A percentile compares a stretch with the other conserved stretches of the same genome.
These are phyloP conservation scores for Prototheca stagnorum DNA, from an alignment of 163 green algal genomes.

Conservation along the genomic window DNA sequence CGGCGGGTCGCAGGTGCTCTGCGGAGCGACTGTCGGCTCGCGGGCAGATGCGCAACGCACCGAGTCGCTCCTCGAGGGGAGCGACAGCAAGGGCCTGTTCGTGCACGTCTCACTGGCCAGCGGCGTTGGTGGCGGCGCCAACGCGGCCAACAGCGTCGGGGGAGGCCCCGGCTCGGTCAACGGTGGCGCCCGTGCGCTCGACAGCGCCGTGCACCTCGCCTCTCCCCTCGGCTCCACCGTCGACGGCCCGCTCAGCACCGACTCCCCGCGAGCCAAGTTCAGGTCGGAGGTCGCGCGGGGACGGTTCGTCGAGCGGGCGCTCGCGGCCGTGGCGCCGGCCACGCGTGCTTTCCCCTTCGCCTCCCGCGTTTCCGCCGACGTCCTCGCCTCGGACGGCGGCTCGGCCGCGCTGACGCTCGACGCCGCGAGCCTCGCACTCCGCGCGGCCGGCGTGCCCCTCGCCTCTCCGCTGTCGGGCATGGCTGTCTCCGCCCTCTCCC, in stretches of 20 bases:
- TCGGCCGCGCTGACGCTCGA: conserved; percentile 47
- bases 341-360: conserved; percentile 55
- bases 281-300: background rate
- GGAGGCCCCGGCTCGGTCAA: too few relatives aligned
- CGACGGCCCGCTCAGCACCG: too few relatives aligned
- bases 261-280: too few relatives aligned
- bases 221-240: too few relatives aligned
- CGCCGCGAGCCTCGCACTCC: conserved; percentile 46
- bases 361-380: conserved; percentile 54
- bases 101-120: conserved; percentile 61
- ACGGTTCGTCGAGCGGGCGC: conserved; percentile 36
- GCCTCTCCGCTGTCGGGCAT: background rate
- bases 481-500: too few relatives aligned
- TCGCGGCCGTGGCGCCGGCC: conserved; percentile 45
- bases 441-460: conserved; percentile 17
- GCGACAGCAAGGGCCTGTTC: conserved; percentile 31
- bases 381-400: conserved; percentile 49
- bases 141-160: conserved; percentile 38
- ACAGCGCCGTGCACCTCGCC: too few relatives aligned
- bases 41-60: conserved; percentile 7
- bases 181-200: too few relatives aligned
- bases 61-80: conserved; percentile 14
- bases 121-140: conserved; percentile 26
- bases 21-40: conserved; percentile 29
- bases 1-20: conserved; percentile 54